phyloP scores from a whole-genome alignment of 768 basidiomycete genomes.

The Boletus rufocinnamomeus region DNA sequence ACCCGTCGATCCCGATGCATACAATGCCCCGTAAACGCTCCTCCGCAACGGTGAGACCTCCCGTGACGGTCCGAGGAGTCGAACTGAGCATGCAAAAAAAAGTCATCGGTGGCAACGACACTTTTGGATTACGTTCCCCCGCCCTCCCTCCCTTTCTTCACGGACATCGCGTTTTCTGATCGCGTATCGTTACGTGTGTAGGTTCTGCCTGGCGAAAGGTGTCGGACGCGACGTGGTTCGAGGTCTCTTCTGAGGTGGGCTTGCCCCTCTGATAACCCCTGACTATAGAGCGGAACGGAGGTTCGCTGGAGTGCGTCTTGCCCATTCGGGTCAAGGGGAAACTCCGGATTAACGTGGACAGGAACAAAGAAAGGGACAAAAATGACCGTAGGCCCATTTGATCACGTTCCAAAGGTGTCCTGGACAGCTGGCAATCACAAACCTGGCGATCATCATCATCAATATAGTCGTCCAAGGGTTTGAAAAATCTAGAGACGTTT shows the following conservation, averaged over 20 bases:
- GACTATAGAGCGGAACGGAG: not conserved
- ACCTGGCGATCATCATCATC: too few relatives aligned
- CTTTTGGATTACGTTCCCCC: too few relatives aligned
- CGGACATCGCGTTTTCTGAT: not conserved
- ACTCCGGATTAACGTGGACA: not conserved
- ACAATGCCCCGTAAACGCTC: not conserved
- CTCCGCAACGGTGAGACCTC: not conserved
- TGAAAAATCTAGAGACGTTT: not conserved
- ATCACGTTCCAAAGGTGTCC: not conserved
- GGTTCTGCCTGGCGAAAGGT: not conserved
- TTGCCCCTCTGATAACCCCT: not conserved
- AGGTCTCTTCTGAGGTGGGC: not conserved
- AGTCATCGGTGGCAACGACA: not conserved
- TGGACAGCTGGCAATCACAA: not conserved
- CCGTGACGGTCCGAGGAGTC: not conserved
- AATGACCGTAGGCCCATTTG: not conserved
- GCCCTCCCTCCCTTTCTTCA: not conserved
- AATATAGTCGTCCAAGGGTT: not conserved
- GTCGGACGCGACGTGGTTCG: not conserved
- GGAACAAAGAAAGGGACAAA: not conserved
- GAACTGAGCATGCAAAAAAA: not conserved
- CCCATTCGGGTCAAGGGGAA: not conserved
- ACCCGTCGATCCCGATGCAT: not conserved
- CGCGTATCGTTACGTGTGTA: not conserved
- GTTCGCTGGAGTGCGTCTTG: too few relatives aligned